phyloP scores from a whole-genome alignment of 169 alveolate genomes.

The Cryptosporidium ryanae region DNA sequence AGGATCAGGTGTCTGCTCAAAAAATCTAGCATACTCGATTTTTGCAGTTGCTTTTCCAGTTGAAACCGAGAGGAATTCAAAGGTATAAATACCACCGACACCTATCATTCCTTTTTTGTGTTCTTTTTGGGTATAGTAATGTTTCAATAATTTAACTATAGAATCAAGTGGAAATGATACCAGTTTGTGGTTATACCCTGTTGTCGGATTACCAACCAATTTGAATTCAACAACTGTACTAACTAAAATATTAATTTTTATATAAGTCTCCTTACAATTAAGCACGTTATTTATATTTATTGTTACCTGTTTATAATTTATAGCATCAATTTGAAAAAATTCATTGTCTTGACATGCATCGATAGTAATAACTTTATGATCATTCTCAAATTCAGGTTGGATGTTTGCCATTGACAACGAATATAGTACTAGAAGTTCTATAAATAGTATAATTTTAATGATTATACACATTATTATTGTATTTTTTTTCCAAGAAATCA shows the following conservation, averaged over 20 bases:
- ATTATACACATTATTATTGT: too few species aligned
- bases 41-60: conserved; percentile 16
- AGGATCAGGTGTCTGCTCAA: conserved; percentile 7
- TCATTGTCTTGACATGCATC: too few species aligned
- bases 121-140: conserved; percentile 8
- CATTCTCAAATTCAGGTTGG: too few species aligned
- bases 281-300: not conserved
- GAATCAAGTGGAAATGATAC: conserved; percentile 1
- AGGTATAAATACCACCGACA: conserved; percentile 13
- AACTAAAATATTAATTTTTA: not conserved
- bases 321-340: not conserved
- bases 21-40: conserved; percentile 46
- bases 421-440: too few species aligned
- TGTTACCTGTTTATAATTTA: not conserved
- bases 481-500: too few species aligned
- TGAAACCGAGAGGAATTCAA: conserved; percentile 8
- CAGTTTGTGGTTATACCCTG: conserved; percentile 44
- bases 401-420: too few species aligned
- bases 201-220: conserved; percentile 54
- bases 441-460: too few species aligned
- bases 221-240: not conserved
- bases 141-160: conserved; percentile 4
- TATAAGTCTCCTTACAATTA: not conserved
- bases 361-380: too few species aligned
- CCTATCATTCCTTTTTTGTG: conserved; percentile 5